Conservation (phyloP, 352 stramenopile species). For the Phytophthora tubulina region DNA sequence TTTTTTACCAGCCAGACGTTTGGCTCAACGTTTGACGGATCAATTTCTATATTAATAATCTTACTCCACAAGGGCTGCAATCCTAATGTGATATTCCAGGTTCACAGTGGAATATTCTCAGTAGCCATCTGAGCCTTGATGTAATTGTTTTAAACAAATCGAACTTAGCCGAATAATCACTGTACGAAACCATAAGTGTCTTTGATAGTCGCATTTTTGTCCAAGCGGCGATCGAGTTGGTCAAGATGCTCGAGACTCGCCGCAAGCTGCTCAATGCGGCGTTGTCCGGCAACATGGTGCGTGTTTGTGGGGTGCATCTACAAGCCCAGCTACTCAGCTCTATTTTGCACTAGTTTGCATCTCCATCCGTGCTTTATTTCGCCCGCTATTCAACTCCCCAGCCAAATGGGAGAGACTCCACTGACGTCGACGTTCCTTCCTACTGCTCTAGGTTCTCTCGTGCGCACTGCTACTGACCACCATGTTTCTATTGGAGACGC, state of each 20-base stretch:
- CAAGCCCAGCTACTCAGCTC: not conserved
- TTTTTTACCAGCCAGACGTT: no score
- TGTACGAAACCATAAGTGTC: not conserved
- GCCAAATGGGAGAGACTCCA: constrained; percentile 4
- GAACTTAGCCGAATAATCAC: not conserved
- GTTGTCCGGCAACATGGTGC: constrained; percentile 73
- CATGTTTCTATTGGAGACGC: constrained; percentile 78
- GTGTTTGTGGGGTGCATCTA: constrained; percentile 17
- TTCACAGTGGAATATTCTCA: no score
- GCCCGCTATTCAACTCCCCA: not conserved
- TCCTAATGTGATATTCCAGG: no score
- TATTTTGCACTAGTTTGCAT: constrained; percentile 14
- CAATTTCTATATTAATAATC: no score
- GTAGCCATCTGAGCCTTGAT: no score
- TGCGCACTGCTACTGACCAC: constrained; percentile 70
- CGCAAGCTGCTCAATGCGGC: constrained; percentile 79
- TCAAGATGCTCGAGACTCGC: constrained; percentile 64
- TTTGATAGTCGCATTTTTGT: not conserved
- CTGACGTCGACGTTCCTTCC: constrained; percentile 2
- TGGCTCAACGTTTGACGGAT: no score
- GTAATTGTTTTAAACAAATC: not conserved
- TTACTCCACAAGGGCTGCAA: no score
- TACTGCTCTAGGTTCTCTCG: constrained; percentile 56
- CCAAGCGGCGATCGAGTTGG: constrained; percentile 1
- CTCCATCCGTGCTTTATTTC: constrained; percentile 10